Percentiles rank a stretch among this genome's conserved stretches.
phyloP scores from a whole-genome alignment of 2,329 filamentous ascomycete species.

The Aspergillus uvarum region DNA sequence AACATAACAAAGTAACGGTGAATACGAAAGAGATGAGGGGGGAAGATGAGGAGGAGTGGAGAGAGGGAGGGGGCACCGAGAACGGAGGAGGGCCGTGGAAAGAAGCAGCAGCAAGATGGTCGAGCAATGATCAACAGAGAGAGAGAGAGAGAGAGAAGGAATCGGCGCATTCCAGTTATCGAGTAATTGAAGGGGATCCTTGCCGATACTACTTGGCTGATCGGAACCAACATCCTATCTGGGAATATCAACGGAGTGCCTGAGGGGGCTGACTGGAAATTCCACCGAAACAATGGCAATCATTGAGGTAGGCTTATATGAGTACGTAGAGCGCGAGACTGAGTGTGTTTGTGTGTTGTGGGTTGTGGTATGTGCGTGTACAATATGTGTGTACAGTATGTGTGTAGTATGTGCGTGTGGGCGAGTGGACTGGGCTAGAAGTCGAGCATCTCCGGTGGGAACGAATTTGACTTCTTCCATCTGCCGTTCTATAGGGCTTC shows the following conservation, averaged over 20 bases:
- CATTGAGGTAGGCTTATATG: too few relatives aligned
- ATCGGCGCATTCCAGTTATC: background rate
- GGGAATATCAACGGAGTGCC: background rate
- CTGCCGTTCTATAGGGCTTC: slow-evolving; percentile 25
- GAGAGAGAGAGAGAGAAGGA: background rate
- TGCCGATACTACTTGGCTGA: background rate
- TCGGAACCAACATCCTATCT: background rate
- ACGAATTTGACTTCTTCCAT: slow-evolving; percentile 28
- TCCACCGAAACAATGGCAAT: background rate
- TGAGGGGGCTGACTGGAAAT: background rate
- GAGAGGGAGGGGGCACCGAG: background rate
- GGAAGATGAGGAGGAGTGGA: background rate
- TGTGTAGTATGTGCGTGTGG: background rate
- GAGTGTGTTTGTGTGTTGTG: too few relatives aligned
- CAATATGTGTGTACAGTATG: too few relatives aligned
- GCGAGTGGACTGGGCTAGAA: background rate
- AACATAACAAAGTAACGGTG: background rate
- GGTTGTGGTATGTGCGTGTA: too few relatives aligned
- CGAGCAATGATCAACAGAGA: background rate
- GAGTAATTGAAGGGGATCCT: background rate
- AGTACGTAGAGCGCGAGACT: too few relatives aligned
- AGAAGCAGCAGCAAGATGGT: background rate
- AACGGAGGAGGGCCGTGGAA: background rate
- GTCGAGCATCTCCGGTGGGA: slow-evolving; percentile 10
- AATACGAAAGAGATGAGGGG: background rate